Evolutionary conservation across 2,329 filamentous ascomycete species (phyloP), one percentile per base, ranked within the genome.

Genomic region (Cladorrhinum sp.): DNA sequence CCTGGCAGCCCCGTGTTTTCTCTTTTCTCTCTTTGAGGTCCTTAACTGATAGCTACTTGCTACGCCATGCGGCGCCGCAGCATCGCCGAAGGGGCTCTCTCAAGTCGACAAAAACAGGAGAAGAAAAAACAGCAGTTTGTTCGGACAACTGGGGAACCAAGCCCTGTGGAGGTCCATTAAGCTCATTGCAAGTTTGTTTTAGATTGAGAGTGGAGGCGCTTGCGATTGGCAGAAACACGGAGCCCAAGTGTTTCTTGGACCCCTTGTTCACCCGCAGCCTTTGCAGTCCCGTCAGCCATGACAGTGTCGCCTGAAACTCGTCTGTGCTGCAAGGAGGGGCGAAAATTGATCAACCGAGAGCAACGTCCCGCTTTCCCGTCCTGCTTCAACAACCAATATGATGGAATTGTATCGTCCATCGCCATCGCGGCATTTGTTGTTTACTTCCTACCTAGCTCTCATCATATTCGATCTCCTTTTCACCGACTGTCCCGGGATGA

Each of bases 271-370:
- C 49, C 56, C 61, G 62, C 56, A 49, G 59, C 59, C 60, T 59
- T 59, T 59, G 61, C 55, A 50, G 36, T 55, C 58, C 61, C 56
- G 51, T 27, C 53, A 65, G 63, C 64, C 60, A 58, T 62, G 58
- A 54, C 59, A 60, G 62, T 54, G 38, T 60, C 61, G 64, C 63
- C 65, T 69, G 67, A 69, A 69, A 69, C 67, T 66, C 65, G 66
- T 66, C 64, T 65, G 62, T 64, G 62, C 66, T 63, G 59, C 62
- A 63, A 62, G 53, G 49, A 63, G 62, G 50, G 57, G 60, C 53
- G 27, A 54, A 50, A 25, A 22, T 25, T 18, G 55, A 60, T 63
- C 62, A 61, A 59, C 56, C 45, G 54, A 52, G 50, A 36, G 48
- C 55, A 63, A 55, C 56, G 55, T 62, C 60, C 50, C 22, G 36